Base-by-base conservation (phyloP, 2,329 filamentous ascomycete species). In the Xylariaceae sp. region DNA sequence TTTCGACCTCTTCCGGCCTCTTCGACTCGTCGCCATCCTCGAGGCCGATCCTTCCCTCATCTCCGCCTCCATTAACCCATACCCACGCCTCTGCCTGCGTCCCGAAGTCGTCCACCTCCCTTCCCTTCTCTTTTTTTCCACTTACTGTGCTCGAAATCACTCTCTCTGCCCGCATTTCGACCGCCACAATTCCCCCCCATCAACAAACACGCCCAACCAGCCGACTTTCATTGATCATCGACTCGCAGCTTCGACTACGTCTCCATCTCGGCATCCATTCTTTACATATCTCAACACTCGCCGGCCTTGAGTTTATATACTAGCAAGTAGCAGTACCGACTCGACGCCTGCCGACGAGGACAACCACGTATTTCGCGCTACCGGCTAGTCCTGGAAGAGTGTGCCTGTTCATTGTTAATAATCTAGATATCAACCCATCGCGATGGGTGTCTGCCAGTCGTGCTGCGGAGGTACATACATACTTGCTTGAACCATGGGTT, bases 361-460 rank as follows among this genome's bases (percentile, higher is more conserved):
- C 11, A 51, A 50, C 18, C 11, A 8, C 5, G n/a, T 51, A 50
- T 44, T 56, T 48, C 37, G 35, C 53, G 17, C 23, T 10, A 10
- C 48, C 37, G 42, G 44, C 44, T 48, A 51, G 30, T 57, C 3
- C 23, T 30, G 23, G 23, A 30, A 30, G 39, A 15, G 48, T 52
- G 51, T 44, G 44, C 23, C 39, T 52, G 45, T 53, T 48, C 54
- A 59, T 58, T 52, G 58, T 54, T n/a, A 47, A 53, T 17, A 56
- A 48, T 49, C 34, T 30, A 4, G 30, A 62, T 42, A 58, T 50
- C 62, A 51, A 58, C 62, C 64, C 62, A 61, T 65, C 62, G 66
- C 66, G 55, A 73, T 73, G 71, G 71, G 71, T 69, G 69, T 64
- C 65, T 73, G 71, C 65, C 70, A 71, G 65, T 72, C 71, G 64